Conservation (phyloP, 768 basidiomycete genomes). For the Pisolithus albus region DNA sequence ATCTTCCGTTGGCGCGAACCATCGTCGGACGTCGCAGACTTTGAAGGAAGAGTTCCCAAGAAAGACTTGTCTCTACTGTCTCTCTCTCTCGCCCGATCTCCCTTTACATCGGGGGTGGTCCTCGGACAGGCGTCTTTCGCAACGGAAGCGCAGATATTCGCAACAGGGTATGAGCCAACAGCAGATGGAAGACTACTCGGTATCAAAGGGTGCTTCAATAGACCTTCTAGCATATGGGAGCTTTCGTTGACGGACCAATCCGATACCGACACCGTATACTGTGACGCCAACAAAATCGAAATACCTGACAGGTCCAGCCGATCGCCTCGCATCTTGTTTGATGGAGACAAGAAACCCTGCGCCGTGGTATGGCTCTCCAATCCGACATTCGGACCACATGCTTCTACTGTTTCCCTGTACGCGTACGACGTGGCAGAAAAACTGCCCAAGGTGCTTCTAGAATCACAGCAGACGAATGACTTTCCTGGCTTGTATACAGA, state of each 20-base stretch:
- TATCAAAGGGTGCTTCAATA: slow-evolving; percentile 52
- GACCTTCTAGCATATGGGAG: slow-evolving; percentile 52
- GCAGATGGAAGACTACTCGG: slow-evolving; percentile 54
- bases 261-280: slow-evolving; percentile 10
- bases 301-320: slow-evolving; percentile 42
- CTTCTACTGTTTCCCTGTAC: slow-evolving; percentile 48
- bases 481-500: slow-evolving; percentile 64
- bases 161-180: slow-evolving; percentile 57
- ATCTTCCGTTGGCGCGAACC: slow-evolving; percentile 41
- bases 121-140: slow-evolving; percentile 56
- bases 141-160: slow-evolving; percentile 38
- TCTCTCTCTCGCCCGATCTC: slow-evolving; percentile 8
- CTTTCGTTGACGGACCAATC: slow-evolving; percentile 25
- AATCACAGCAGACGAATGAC: slow-evolving; percentile 28
- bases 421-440: slow-evolving; percentile 29
- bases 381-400: slow-evolving; percentile 52
- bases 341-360: slow-evolving; percentile 14
- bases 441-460: slow-evolving; percentile 30
- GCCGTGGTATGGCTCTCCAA: slow-evolving; percentile 50
- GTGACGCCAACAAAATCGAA: slow-evolving; percentile 35
- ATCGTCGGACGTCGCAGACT: neutral
- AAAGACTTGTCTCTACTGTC: slow-evolving; percentile 7
- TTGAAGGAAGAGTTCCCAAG: slow-evolving; percentile 5
- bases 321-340: slow-evolving; percentile 46
- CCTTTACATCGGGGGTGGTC: slow-evolving; percentile 19